Evolutionary conservation across 805 yeast species (phyloP), one percentile per base, ranked within the genome.

Genomic region (Lipomyces oligophaga): DNA sequence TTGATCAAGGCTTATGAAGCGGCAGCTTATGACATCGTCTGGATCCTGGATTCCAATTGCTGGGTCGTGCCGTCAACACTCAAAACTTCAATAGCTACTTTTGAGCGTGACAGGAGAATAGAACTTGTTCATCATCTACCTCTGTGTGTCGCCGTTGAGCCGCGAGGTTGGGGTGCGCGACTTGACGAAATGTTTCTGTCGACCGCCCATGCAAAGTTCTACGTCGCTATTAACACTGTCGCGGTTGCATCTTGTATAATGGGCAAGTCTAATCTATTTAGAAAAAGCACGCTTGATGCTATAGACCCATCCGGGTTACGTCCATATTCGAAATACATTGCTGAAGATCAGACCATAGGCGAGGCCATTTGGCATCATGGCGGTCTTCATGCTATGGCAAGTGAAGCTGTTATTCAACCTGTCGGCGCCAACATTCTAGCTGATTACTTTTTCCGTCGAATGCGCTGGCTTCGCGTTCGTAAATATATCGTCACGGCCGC

Each of bases 321-420:
- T 41, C 77, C 79, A 47, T 87, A 88, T 63, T 79, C 95, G 5
- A 70, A 79, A 46, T 88, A 81, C 62, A 87, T 87, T 60, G 95
- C 95, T 4, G 96, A 87, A 62, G 96, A 87, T 63, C 87, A 87
- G 63, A 84, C 86, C 94, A 87, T 87, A 52, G 95, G 85, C 4
- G 86, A 85, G 39, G 85, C 87, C 0, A 62, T 87, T 15, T 87
- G 95, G 95, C 78, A 79, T 40, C 57, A 47, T 20, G 71, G 73
- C 27, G 80, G 84, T 20, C 69, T 88, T 55, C 85, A 95, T 0
- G 88, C 83, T 0, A 71, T 86, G 72, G 81, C 90, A 0, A 79
- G 83, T 1, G 95, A 87, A 61, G 75, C 79, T 38, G 95, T 80
- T 1, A 66, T 85, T 3, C 96, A 87, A 61, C 96, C 96, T 0